These are phyloP conservation scores for Rhodotorula mucilaginosa DNA, from an alignment of 1,284 basidiomycete species.

Conservation along the genomic window DNA sequence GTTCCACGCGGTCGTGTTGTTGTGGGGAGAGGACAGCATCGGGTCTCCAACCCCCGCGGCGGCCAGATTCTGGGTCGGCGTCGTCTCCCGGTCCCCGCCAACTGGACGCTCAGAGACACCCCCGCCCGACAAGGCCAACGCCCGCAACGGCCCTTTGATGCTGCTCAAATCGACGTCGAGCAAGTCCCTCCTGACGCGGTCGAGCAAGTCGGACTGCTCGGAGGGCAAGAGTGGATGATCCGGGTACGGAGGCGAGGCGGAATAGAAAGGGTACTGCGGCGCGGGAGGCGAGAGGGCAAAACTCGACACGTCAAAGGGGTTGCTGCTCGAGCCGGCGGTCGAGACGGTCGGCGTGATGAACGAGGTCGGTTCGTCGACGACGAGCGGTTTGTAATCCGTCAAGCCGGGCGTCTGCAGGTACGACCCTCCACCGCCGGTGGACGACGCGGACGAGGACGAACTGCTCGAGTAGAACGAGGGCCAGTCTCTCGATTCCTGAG, in stretches of 20 bases:
- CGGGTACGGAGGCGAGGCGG: constrained; percentile 15
- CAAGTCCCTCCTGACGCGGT: constrained; percentile 33
- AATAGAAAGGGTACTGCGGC: not conserved
- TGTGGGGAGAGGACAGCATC: not conserved
- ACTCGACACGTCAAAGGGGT: constrained; percentile 20
- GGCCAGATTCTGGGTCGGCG: constrained; percentile 1
- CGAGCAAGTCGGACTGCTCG: constrained; percentile 37
- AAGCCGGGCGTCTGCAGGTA: constrained; percentile 2
- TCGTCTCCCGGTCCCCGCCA: constrained; percentile 19
- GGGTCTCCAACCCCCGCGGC: no score
- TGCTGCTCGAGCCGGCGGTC: not conserved
- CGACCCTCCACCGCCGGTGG: not conserved
- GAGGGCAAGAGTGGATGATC: constrained; percentile 35
- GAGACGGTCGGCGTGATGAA: constrained; percentile 2
- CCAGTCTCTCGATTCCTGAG: constrained; percentile 28
- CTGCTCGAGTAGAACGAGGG: constrained; percentile 27
- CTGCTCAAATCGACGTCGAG: constrained; percentile 30
- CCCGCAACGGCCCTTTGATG: constrained; percentile 37
- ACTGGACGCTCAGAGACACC: not conserved
- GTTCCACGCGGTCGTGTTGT: no score
- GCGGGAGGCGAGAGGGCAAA: constrained; percentile 17
- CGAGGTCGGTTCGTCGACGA: constrained; percentile 13
- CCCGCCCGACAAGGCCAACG: constrained; percentile 20
- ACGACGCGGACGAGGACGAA: constrained; percentile 9
- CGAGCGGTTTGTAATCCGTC: not conserved